Conservation (phyloP, 768 basidiomycete species). For the Mrakia frigida region DNA sequence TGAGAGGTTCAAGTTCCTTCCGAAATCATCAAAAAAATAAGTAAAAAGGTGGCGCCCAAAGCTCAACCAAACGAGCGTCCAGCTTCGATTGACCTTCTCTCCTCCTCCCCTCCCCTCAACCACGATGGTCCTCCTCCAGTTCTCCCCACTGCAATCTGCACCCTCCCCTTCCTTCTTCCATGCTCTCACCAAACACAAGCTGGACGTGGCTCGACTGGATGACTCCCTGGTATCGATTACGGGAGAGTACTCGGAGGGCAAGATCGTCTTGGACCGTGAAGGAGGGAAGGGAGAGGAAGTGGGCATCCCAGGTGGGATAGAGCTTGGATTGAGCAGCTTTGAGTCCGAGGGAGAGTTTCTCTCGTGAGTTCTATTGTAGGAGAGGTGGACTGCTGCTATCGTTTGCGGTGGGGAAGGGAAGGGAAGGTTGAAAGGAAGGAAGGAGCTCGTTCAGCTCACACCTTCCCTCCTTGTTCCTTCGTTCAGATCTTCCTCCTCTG, state of each 20-base stretch:
- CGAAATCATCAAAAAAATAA: no score
- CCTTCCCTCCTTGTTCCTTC: not conserved
- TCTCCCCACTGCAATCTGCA: slow-evolving; percentile 77
- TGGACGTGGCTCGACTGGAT: slow-evolving; percentile 79
- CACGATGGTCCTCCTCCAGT: slow-evolving; percentile 59
- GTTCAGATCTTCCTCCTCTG: not conserved
- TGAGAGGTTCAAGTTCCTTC: no score
- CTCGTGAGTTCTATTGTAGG: slow-evolving; percentile 46
- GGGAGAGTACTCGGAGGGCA: slow-evolving; percentile 66
- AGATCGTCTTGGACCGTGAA: slow-evolving; percentile 65
- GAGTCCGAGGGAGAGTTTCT: slow-evolving; percentile 41
- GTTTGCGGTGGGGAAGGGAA: not conserved
- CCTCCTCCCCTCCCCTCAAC: not conserved
- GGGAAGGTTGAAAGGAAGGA: not conserved
- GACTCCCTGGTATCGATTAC: slow-evolving; percentile 61
- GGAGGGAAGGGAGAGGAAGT: slow-evolving; percentile 55
- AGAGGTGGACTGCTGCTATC: not conserved
- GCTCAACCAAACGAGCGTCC: no score
- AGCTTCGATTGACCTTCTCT: no score
- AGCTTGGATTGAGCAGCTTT: slow-evolving; percentile 59
- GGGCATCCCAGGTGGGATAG: slow-evolving; percentile 59
- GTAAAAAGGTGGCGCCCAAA: no score
- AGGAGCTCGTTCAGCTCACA: not conserved
- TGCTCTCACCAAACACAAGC: slow-evolving; percentile 76
- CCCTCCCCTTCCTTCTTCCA: slow-evolving; percentile 94